Percentiles rank a stretch among this genome's conserved stretches.
These are phyloP conservation scores for Metrosideros polymorpha DNA, from an alignment of 441 rosid genomes.

Conservation along the genomic window DNA sequence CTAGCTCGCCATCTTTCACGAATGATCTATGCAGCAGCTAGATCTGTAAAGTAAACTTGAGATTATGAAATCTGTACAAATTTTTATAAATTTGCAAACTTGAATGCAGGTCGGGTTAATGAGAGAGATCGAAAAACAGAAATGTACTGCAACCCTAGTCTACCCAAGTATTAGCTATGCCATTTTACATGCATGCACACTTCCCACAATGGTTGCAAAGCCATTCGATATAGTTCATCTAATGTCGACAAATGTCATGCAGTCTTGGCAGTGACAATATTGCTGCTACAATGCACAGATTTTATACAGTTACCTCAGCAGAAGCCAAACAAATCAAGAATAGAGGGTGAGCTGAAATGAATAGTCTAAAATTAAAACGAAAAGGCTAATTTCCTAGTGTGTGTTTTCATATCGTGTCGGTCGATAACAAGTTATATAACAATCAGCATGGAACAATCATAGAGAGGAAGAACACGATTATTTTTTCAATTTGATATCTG, in stretches of 20 bases:
- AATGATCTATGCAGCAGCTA: neutral
- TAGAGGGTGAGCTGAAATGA: too few species aligned
- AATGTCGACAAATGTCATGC: neutral
- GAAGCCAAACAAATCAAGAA: neutral
- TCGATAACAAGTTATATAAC: neutral
- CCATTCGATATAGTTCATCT: neutral
- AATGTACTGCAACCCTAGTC: too few species aligned
- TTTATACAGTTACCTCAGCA: neutral
- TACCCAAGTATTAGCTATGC: neutral
- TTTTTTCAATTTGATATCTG: neutral
- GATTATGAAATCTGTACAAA: neutral
- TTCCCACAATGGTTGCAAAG: neutral
- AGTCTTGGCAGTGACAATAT: neutral
- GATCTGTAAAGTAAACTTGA: neutral
- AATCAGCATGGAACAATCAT: neutral
- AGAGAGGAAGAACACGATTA: neutral
- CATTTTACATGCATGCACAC: neutral
- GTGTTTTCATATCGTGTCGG: neutral
- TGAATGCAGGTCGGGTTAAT: too few species aligned
- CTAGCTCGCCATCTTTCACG: neutral
- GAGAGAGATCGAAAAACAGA: too few species aligned
- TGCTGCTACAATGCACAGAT: neutral
- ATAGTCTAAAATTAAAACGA: too few species aligned
- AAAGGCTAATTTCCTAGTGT: neutral
- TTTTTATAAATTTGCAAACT: too few species aligned